These are phyloP conservation scores for Paraphaeosphaeria minitans DNA, from an alignment of 2,329 filamentous ascomycete genomes.

Conservation along the genomic window DNA sequence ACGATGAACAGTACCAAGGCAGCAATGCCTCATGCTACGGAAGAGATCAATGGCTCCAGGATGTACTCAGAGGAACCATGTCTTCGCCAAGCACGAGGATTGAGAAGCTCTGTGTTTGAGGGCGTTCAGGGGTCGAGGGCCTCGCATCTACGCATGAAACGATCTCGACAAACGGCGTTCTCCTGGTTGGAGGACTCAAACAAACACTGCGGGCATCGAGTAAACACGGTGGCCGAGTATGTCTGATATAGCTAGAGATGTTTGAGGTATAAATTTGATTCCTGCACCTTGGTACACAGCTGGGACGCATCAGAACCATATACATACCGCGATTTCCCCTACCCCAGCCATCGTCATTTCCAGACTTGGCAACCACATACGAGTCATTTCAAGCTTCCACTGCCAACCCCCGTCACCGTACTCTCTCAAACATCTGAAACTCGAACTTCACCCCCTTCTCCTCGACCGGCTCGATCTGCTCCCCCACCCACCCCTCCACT, in stretches of 20 bases:
- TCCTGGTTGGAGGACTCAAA: too few relatives aligned
- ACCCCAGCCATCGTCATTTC: too few relatives aligned
- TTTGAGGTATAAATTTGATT: too few relatives aligned
- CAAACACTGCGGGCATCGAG: too few relatives aligned
- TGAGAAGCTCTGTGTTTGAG: not conserved
- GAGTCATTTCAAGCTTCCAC: not conserved
- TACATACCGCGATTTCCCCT: too few relatives aligned
- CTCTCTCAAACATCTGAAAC: conserved; percentile 71
- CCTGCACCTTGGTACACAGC: too few relatives aligned
- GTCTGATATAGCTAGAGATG: too few relatives aligned
- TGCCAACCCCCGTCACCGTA: not conserved
- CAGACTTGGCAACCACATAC: too few relatives aligned
- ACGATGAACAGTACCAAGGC: not conserved
- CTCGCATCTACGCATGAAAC: not conserved
- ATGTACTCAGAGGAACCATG: not conserved
- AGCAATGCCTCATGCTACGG: not conserved
- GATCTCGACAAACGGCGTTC: too few relatives aligned
- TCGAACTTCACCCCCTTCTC: conserved; percentile 71
- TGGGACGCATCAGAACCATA: too few relatives aligned
- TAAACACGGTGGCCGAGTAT: too few relatives aligned
- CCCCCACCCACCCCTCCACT: conserved; percentile 68
- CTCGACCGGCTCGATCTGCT: conserved; percentile 62
- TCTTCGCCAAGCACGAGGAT: not conserved
- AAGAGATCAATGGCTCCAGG: not conserved
- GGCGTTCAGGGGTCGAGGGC: not conserved